Conservation (phyloP, 441 rosid species). For the Adansonia gregorii region DNA sequence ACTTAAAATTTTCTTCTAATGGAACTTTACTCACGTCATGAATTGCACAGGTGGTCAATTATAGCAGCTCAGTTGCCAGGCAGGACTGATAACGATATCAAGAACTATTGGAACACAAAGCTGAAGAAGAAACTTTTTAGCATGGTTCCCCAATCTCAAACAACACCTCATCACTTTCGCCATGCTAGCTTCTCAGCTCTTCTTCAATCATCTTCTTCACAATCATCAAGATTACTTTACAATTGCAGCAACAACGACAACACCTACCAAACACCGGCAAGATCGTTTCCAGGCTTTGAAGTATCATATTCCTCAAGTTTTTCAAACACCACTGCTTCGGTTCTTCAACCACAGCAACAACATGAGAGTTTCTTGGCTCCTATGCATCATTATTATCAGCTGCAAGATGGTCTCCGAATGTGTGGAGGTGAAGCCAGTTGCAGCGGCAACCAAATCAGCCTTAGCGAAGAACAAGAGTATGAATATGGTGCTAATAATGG, state of each 20-base stretch:
- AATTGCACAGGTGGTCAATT: slow-evolving; percentile 79
- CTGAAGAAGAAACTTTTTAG: slow-evolving; percentile 84
- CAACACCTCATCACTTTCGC: slow-evolving; percentile 36
- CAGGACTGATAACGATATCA: slow-evolving; percentile 91
- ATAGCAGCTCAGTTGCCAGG: slow-evolving; percentile 95
- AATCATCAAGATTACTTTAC: slow-evolving; percentile 38
- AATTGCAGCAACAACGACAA: slow-evolving; percentile 30
- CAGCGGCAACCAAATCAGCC: slow-evolving; percentile 42
- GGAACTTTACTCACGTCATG: neutral
- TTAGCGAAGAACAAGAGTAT: slow-evolving; percentile 28
- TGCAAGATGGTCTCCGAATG: slow-evolving; percentile 29
- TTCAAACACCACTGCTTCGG: slow-evolving; percentile 31
- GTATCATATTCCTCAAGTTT: slow-evolving; percentile 42
- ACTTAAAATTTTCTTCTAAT: slow-evolving; percentile 21
- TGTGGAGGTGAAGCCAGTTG: slow-evolving; percentile 51
- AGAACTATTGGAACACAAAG: slow-evolving; percentile 98
- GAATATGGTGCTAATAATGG: slow-evolving; percentile 2
- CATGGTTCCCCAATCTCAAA: slow-evolving; percentile 37
- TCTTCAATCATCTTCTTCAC: slow-evolving; percentile 38
- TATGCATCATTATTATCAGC: slow-evolving; percentile 34
- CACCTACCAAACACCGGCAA: slow-evolving; percentile 36
- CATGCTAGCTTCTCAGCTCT: slow-evolving; percentile 41
- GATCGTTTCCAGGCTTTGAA: slow-evolving; percentile 41
- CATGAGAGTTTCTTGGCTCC: slow-evolving; percentile 31
- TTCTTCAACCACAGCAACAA: slow-evolving; percentile 41